phyloP scores from a whole-genome alignment of 805 yeast species.

The Yarrowia bubula region DNA sequence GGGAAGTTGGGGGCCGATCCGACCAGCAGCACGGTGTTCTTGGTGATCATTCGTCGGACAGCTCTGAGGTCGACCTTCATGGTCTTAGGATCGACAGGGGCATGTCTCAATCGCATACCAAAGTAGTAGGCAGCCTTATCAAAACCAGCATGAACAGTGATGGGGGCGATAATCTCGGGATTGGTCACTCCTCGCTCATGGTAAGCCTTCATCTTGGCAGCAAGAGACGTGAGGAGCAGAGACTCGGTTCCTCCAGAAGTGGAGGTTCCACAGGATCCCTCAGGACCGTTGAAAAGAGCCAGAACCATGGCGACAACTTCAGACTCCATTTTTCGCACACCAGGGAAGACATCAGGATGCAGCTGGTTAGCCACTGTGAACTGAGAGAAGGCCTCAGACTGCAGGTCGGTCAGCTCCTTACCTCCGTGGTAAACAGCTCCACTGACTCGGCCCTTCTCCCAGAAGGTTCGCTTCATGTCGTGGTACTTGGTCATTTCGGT shows the following conservation, averaged over 20 bases:
- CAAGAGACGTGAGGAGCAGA: constrained; percentile 74
- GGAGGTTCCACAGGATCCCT: constrained; percentile 70
- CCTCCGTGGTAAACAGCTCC: constrained; percentile 99
- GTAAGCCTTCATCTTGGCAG: constrained; percentile 77
- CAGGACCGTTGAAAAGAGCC: constrained; percentile 76
- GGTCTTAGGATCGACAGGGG: constrained; percentile 65
- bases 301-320: constrained; percentile 93
- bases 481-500: constrained; percentile 48
- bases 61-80: constrained; percentile 64
- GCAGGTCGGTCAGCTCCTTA: constrained; percentile 66
- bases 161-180: constrained; percentile 89
- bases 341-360: constrained; percentile 97
- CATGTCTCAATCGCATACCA: constrained; percentile 79
- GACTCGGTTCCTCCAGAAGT: constrained; percentile 98
- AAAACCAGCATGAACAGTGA: constrained; percentile 90
- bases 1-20: constrained; percentile 98
- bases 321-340: constrained; percentile 92
- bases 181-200: constrained; percentile 52
- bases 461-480: constrained; percentile 61
- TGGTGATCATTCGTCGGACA: constrained; percentile 64
- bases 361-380: constrained; percentile 89
- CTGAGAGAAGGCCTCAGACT: constrained; percentile 69
- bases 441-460: constrained; percentile 83
- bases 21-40: constrained; percentile 75
- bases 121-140: constrained; percentile 91